Evolutionary conservation across 2,329 filamentous ascomycete genomes (phyloP), one percentile per base, ranked within the genome.

Genomic region (Alternaria arborescens): DNA sequence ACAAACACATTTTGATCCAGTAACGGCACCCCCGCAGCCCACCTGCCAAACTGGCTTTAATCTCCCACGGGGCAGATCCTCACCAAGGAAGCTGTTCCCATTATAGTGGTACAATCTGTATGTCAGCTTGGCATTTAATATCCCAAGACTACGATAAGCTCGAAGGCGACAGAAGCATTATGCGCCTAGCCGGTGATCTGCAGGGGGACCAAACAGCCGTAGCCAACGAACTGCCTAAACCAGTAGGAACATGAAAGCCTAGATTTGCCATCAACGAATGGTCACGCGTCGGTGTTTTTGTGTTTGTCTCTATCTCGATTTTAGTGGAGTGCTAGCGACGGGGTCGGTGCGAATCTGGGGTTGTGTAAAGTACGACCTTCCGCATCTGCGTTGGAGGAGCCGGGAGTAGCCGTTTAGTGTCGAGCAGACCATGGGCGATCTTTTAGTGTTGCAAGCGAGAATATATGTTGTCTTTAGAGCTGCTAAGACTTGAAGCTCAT

Each of bases 41-140:
- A 75, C 71, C 73, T 75, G 70, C 72, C 73, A 38, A 60, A 69
- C 66, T 61, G 34, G 69, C 67, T 57, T 55, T 70, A 68, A 72
- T 58, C 58, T 60, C 55, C 32, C 26, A 58, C 71, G 69, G 71
- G 52, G 64, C 65, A 62, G 62, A 54, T 48, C 58, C 68, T 67
- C 59, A 58, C 65, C 66, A 56, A 53, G 70, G 71, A 69, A 71
- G 69, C 62, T 72, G 62, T 30, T 34, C 58, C 50, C 66, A 65
- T 26, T 32, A 34, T 24, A 55, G 48, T 52, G 66, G 67, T 53
- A 63, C 60, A 51, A 48, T 52, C 59, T 56, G 63, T 43, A 52
- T 30, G 32, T 24, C 24, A 14, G 36, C 36, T 47, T 34, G n/a
- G 40, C 36, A 54, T 41, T 71, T 73, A 75, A 75, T 75, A 69